phyloP scores from a whole-genome alignment of 257 asterid genomes.

The Jaltomata sinuosa region DNA sequence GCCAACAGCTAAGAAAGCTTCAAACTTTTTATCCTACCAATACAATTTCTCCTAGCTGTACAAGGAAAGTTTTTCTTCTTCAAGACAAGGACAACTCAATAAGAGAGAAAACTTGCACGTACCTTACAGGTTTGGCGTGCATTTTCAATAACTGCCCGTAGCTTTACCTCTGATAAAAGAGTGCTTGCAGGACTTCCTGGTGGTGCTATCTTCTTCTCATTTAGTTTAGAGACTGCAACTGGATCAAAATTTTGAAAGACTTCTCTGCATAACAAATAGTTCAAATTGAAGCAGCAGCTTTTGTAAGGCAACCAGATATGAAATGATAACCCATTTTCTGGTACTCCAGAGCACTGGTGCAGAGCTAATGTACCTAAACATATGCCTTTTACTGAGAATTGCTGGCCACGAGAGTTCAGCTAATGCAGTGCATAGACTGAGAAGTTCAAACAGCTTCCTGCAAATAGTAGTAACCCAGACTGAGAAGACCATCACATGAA shows the following conservation, averaged over 20 bases:
- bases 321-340: slow-evolving; percentile 3
- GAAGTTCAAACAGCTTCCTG: slow-evolving; percentile 41
- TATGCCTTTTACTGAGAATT: slow-evolving; percentile 67
- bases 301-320: not conserved
- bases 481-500: slow-evolving; percentile 10
- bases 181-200: slow-evolving; percentile 74
- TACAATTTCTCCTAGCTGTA: not conserved
- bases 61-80: not conserved
- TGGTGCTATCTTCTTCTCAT: slow-evolving; percentile 68
- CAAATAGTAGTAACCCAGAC: slow-evolving; percentile 15
- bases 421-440: slow-evolving; percentile 82
- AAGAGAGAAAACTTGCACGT: slow-evolving; percentile 1
- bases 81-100: not conserved
- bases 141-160: slow-evolving; percentile 81
- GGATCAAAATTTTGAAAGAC: slow-evolving; percentile 84
- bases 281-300: slow-evolving; percentile 17
- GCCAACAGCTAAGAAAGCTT: not conserved
- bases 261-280: slow-evolving; percentile 51
- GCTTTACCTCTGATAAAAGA: slow-evolving; percentile 79
- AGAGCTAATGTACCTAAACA: slow-evolving; percentile 47
- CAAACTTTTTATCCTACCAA: not conserved
- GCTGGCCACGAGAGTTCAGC: slow-evolving; percentile 69
- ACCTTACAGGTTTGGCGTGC: slow-evolving; percentile 88
- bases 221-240: slow-evolving; percentile 68
- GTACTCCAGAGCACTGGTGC: slow-evolving; percentile 3